Conservation (phyloP, 1,139 yeast species). For the Debaryomyces sp. region DNA sequence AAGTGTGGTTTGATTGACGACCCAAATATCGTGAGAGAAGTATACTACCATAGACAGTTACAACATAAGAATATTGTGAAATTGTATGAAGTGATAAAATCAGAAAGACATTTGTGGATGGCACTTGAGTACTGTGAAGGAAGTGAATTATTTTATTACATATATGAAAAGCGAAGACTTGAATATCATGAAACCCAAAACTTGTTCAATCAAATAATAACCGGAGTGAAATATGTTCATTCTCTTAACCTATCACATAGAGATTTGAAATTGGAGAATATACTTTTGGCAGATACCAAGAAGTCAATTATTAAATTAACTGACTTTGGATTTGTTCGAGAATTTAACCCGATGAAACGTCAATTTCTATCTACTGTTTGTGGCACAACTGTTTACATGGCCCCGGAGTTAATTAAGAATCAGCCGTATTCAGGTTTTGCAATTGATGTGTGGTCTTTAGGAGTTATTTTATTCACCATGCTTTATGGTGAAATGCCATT, state of each 20-base stretch:
- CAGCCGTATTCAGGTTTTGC: slow-evolving; percentile 80
- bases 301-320: slow-evolving; percentile 67
- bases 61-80: slow-evolving; percentile 83
- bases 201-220: slow-evolving; percentile 75
- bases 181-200: slow-evolving; percentile 56
- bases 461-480: slow-evolving; percentile 89
- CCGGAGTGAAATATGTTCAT: slow-evolving; percentile 87
- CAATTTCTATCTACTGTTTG: slow-evolving; percentile 78
- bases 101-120: slow-evolving; percentile 82
- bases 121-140: slow-evolving; percentile 91
- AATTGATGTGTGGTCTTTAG: slow-evolving; percentile 90
- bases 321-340: slow-evolving; percentile 95
- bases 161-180: slow-evolving; percentile 59
- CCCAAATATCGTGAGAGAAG: slow-evolving; percentile 88
- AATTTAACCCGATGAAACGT: slow-evolving; percentile 55
- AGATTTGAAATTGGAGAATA: slow-evolving; percentile 86
- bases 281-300: slow-evolving; percentile 68
- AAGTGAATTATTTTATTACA: slow-evolving; percentile 77
- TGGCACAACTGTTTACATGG: slow-evolving; percentile 96
- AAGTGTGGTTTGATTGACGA: slow-evolving; percentile 84
- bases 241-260: slow-evolving; percentile 83
- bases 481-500: slow-evolving; percentile 90
- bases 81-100: slow-evolving; percentile 81
- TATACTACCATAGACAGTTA: slow-evolving; percentile 84
- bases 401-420: slow-evolving; percentile 80